Percentiles rank a stretch among this genome's conserved stretches.
Conservation (phyloP, 2,329 filamentous ascomycete species). For the Hypoxylon sp. region DNA sequence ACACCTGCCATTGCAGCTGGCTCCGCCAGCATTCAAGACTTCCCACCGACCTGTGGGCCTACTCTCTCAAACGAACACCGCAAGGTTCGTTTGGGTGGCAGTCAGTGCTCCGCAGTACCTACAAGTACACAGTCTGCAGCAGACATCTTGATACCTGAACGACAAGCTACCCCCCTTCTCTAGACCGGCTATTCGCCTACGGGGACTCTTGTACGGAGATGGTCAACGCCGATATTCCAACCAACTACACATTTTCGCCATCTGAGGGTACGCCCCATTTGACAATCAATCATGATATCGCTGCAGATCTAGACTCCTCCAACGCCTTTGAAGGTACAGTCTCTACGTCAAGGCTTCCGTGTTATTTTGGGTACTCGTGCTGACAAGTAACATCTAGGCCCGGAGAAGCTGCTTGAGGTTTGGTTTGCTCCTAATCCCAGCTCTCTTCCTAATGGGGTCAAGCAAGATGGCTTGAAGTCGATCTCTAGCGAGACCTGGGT, state of each 20-base stretch:
- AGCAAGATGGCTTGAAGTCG: constrained; percentile 82
- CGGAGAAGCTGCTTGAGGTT: constrained; percentile 97
- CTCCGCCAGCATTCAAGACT: constrained; percentile 79
- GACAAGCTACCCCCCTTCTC: constrained; percentile 30
- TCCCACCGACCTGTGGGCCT: constrained; percentile 83
- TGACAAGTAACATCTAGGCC: constrained; percentile 65
- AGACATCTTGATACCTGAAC: constrained; percentile 35
- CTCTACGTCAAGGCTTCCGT: too few relatives aligned
- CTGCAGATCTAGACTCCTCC: constrained; percentile 89
- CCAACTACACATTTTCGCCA: constrained; percentile 82
- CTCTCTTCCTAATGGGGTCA: constrained; percentile 73
- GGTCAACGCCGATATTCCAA: constrained; percentile 82
- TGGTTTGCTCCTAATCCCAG: constrained; percentile 90
- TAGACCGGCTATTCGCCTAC: constrained; percentile 37
- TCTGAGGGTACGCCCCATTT: constrained; percentile 85
- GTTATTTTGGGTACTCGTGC: constrained; percentile 7
- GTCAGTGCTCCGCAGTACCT: constrained; percentile 90
- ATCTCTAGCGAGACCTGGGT: constrained; percentile 89
- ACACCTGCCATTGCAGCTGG: constrained; percentile 72
- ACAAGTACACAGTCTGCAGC: constrained; percentile 42
- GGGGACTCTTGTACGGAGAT: constrained; percentile 66
- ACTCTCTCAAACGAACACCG: constrained; percentile 94
- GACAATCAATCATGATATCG: constrained; percentile 96
- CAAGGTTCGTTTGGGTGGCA: constrained; percentile 97
- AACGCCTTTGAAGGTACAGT: constrained; percentile 89